Evolutionary conservation across 169 alveolate species (phyloP).

Genomic region (Plasmodium billcollinsi): DNA sequence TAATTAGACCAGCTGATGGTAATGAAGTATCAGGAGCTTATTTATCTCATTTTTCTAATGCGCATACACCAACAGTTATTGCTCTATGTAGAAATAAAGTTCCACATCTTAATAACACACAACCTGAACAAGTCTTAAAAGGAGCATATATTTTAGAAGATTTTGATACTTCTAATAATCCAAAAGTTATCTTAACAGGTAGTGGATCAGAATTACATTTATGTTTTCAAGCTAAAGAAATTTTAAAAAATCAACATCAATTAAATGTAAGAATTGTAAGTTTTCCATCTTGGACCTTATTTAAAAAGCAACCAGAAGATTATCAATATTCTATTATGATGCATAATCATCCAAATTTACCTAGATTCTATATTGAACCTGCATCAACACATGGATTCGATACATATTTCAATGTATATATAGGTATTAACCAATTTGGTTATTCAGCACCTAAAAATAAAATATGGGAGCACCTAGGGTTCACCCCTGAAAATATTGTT

Average conservation of each 20-base stretch:
- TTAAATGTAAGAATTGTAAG: constrained; percentile 86
- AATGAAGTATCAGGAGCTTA: constrained; percentile 84
- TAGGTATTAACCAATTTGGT: constrained; percentile 75
- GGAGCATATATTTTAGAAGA: constrained; percentile 86
- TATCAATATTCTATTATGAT: constrained; percentile 74
- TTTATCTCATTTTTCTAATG: constrained; percentile 45
- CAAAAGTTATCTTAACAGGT: constrained; percentile 80
- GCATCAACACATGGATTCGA: constrained; percentile 77
- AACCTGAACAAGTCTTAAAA: constrained; percentile 79
- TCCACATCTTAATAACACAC: constrained; percentile 79
- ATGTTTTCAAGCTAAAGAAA: constrained; percentile 81
- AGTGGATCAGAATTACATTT: constrained; percentile 85
- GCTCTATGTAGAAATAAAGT: constrained; percentile 78
- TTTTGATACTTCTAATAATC: constrained; percentile 44
- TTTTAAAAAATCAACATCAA: constrained; percentile 71
- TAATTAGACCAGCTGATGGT: constrained; percentile 88
- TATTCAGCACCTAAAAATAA: constrained; percentile 78
- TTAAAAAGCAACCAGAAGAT: constrained; percentile 80
- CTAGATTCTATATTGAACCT: constrained; percentile 76
- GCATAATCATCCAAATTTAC: constrained; percentile 39
- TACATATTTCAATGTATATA: constrained; percentile 72
- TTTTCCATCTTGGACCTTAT: constrained; percentile 87
- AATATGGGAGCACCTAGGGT: constrained; percentile 75
- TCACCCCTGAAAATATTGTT: constrained; percentile 49
- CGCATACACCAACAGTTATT: constrained; percentile 60